A percentile compares a stretch with the other conserved stretches of the same genome.
Conservation (phyloP, 2,329 filamentous ascomycete species). For the Ophidiomyces ophidiicola region DNA sequence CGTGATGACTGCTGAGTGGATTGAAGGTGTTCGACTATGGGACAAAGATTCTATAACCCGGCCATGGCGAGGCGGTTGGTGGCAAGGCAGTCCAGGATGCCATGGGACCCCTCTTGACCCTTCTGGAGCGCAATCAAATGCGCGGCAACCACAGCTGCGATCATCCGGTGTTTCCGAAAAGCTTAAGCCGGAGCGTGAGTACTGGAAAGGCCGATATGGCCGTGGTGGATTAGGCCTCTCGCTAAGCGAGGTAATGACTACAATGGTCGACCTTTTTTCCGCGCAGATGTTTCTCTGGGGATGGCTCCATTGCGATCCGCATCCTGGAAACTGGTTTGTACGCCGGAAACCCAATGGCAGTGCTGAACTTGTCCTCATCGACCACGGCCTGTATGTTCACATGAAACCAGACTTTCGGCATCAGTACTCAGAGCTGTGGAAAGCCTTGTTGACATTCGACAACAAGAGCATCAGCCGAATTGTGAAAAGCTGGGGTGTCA, state of each 20-base stretch:
- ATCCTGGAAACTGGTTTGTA: slow-evolving; percentile 95
- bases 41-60: slow-evolving; percentile 71
- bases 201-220: slow-evolving; percentile 61
- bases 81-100: slow-evolving; percentile 65
- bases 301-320: slow-evolving; percentile 87
- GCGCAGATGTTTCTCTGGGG: slow-evolving; percentile 98
- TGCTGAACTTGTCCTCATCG: slow-evolving; percentile 85
- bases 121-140: slow-evolving; percentile 33
- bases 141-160: slow-evolving; percentile 23
- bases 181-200: slow-evolving; percentile 67
- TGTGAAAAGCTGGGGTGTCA: slow-evolving; percentile 72
- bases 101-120: slow-evolving; percentile 51
- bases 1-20: slow-evolving; percentile 93
- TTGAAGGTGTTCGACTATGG: slow-evolving; percentile 86
- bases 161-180: slow-evolving; percentile 34
- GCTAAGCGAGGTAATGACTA: slow-evolving; percentile 82
- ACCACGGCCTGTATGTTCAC: slow-evolving; percentile 91
- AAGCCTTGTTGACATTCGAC: slow-evolving; percentile 84
- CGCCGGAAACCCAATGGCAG: slow-evolving; percentile 69
- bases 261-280: slow-evolving; percentile 92
- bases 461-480: slow-evolving; percentile 64
- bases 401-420: slow-evolving; percentile 73
- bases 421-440: slow-evolving; percentile 87
- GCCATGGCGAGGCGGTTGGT: slow-evolving; percentile 66
- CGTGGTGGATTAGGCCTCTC: slow-evolving; percentile 74